Percentiles rank a stretch among this genome's conserved stretches.
Evolutionary conservation across 2,329 filamentous ascomycete species (phyloP).

Genomic region (Colletotrichum siamense): DNA sequence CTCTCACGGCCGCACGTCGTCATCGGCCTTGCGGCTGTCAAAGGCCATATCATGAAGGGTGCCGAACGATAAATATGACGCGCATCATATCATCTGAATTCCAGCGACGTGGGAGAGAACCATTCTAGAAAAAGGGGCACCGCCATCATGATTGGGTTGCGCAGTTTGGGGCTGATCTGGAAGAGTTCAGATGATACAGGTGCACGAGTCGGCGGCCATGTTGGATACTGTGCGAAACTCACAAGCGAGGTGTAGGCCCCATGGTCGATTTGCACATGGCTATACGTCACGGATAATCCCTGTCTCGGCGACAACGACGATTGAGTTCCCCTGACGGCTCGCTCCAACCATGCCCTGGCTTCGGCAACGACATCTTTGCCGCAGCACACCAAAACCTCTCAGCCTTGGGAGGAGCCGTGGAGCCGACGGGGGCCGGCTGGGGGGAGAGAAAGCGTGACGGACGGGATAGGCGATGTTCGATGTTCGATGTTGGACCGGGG

Average conservation of each 20-base stretch:
- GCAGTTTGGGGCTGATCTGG: background rate
- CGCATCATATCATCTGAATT: background rate
- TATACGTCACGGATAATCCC: background rate
- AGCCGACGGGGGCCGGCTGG: background rate
- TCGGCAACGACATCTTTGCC: background rate
- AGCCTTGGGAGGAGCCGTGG: background rate
- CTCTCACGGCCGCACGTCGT: background rate
- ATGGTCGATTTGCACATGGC: background rate
- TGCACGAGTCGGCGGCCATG: background rate
- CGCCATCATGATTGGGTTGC: background rate
- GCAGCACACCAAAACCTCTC: background rate
- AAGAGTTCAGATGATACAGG: slow-evolving; percentile 10
- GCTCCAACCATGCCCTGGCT: background rate
- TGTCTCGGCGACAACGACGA: background rate
- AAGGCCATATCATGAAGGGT: background rate
- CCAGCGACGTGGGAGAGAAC: background rate
- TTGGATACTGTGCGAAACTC: background rate
- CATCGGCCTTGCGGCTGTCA: background rate
- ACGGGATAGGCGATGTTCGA: background rate
- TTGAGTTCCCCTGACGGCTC: background rate
- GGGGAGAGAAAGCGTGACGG: background rate
- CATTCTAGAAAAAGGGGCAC: background rate
- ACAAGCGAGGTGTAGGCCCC: background rate
- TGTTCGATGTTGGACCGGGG: background rate
- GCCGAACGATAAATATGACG: background rate